Evolutionary conservation across 2,329 filamentous ascomycete genomes (phyloP).

Genomic region (Scedosporium dehoogii): DNA sequence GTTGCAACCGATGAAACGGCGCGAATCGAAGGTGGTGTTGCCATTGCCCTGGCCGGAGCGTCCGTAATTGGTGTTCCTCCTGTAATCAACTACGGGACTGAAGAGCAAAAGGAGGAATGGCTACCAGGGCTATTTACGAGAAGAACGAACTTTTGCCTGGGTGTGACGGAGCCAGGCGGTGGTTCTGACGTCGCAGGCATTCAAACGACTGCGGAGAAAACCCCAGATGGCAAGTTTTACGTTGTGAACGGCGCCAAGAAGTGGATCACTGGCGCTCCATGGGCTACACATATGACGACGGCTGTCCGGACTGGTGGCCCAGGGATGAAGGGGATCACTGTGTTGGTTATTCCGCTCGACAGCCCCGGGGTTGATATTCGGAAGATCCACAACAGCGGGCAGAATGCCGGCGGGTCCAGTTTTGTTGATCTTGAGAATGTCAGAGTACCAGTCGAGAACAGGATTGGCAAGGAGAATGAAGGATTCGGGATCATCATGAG

Average conservation of each 20-base stretch:
- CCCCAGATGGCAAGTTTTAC: conserved; percentile 37
- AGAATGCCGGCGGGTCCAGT: conserved; percentile 53
- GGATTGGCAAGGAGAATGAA: conserved; percentile 42
- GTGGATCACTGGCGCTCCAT: conserved; percentile 56
- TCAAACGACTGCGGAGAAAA: conserved; percentile 43
- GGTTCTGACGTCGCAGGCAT: conserved; percentile 57
- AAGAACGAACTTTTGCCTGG: conserved; percentile 51
- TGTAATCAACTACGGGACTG: conserved; percentile 50
- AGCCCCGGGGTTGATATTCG: conserved; percentile 39
- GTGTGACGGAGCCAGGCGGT: conserved; percentile 53
- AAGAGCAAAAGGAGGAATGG: conserved; percentile 46
- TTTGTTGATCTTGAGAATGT: conserved; percentile 48
- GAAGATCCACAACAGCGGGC: conserved; percentile 53
- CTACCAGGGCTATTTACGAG: conserved; percentile 48
- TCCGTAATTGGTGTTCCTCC: conserved; percentile 55
- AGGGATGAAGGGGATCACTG: conserved; percentile 43
- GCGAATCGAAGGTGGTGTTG: conserved; percentile 45
- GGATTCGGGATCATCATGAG: conserved; percentile 51
- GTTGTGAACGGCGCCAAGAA: conserved; percentile 59
- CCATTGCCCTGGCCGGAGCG: conserved; percentile 47
- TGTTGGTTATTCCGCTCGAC: conserved; percentile 45
- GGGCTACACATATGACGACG: conserved; percentile 51
- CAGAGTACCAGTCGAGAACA: conserved; percentile 39
- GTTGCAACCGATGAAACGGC: conserved; percentile 45
- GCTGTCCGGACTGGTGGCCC: conserved; percentile 49